These are phyloP conservation scores for Microcera coccophila DNA, from an alignment of 2,329 filamentous ascomycete genomes.

Conservation along the genomic window DNA sequence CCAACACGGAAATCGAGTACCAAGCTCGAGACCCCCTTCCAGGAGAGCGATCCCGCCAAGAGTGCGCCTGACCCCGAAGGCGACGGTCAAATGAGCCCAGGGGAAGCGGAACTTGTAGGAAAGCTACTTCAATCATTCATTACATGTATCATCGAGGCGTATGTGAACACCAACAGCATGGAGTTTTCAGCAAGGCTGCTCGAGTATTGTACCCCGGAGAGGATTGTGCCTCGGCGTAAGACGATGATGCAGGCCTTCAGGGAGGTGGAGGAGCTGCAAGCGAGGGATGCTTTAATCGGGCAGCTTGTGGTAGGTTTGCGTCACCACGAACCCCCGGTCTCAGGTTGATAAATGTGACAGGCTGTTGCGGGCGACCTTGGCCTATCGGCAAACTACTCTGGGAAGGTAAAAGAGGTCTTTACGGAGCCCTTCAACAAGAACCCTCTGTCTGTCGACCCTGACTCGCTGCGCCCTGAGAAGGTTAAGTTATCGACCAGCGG, in stretches of 20 bases:
- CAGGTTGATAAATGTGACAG: slow-evolving; percentile 31
- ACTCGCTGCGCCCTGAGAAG: slow-evolving; percentile 45
- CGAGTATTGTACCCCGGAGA: slow-evolving; percentile 64
- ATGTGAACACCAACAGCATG: slow-evolving; percentile 58
- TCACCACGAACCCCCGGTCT: no score
- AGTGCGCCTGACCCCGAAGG: slow-evolving; percentile 59
- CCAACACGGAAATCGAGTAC: slow-evolving; percentile 57
- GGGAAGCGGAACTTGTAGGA: slow-evolving; percentile 59
- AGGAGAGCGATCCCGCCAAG: slow-evolving; percentile 50
- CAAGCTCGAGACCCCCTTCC: slow-evolving; percentile 52
- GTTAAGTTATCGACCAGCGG: slow-evolving; percentile 59
- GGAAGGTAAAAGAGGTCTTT: slow-evolving; percentile 45
- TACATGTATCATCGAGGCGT: slow-evolving; percentile 73
- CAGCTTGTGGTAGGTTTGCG: slow-evolving; percentile 59
- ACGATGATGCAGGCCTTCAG: slow-evolving; percentile 63
- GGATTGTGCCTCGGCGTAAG: slow-evolving; percentile 56
- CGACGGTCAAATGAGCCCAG: slow-evolving; percentile 37
- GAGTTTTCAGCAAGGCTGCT: slow-evolving; percentile 62
- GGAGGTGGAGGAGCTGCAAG: slow-evolving; percentile 57
- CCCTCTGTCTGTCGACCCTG: slow-evolving; percentile 45
- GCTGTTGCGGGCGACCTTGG: slow-evolving; percentile 62
- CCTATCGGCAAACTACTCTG: slow-evolving; percentile 43
- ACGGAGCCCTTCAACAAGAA: slow-evolving; percentile 40
- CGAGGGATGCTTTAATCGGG: slow-evolving; percentile 63
- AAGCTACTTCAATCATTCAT: slow-evolving; percentile 70